Evolutionary conservation across 2,329 filamentous ascomycete species (phyloP).

Genomic region (Grosmannia serpens): DNA sequence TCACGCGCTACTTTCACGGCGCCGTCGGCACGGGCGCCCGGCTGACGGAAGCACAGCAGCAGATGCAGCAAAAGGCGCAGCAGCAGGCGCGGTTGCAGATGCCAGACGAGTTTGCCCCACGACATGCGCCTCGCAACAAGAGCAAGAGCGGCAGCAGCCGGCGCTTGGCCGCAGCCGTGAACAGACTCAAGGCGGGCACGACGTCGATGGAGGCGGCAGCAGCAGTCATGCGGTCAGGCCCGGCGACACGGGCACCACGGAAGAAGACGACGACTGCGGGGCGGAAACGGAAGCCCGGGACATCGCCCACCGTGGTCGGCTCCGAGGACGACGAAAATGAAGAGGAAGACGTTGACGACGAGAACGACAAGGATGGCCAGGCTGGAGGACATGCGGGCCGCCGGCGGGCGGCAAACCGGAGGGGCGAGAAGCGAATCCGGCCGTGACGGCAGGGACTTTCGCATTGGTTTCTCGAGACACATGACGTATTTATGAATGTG

Average conservation of each 20-base stretch:
- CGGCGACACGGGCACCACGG: neutral
- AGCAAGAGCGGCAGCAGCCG: slow-evolving; percentile 15
- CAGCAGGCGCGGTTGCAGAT: slow-evolving; percentile 2
- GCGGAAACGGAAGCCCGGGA: neutral
- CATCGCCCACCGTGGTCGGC: neutral
- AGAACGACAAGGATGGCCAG: neutral
- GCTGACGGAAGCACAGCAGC: slow-evolving; percentile 7
- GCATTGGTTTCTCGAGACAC: too few relatives aligned
- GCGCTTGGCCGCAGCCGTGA: slow-evolving; percentile 22
- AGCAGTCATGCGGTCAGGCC: neutral
- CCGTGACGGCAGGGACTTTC: too few relatives aligned
- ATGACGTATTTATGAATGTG: too few relatives aligned
- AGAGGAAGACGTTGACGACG: neutral
- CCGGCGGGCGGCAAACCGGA: too few relatives aligned
- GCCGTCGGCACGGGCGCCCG: slow-evolving; percentile 30
- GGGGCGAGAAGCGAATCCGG: neutral
- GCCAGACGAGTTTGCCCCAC: slow-evolving; percentile 17
- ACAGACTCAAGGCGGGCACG: slow-evolving; percentile 17
- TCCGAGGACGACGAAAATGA: neutral
- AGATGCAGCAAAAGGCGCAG: slow-evolving; percentile 2
- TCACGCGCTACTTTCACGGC: slow-evolving; percentile 84
- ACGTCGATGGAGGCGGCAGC: slow-evolving; percentile 9
- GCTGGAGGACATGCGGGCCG: neutral
- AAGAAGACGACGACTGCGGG: neutral
- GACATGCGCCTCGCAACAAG: slow-evolving; percentile 14